Conservation (phyloP, 2,329 filamentous ascomycete species). For the Cercospora zeina region DNA sequence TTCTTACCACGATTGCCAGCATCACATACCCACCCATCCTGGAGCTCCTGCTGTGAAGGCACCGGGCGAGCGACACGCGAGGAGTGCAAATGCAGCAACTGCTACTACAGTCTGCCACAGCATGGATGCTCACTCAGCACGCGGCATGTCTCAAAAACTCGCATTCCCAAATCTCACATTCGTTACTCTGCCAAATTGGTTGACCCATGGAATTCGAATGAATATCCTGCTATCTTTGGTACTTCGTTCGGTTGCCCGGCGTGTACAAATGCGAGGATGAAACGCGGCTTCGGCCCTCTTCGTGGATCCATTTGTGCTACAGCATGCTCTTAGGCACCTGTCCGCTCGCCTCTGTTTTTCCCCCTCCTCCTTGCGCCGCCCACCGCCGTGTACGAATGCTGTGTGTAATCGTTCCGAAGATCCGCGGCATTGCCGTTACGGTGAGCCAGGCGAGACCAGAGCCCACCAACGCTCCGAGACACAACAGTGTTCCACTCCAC, state of each 20-base stretch:
- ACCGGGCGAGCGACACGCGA: constrained; percentile 1
- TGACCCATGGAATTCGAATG: constrained; percentile 5
- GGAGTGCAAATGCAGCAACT: neutral
- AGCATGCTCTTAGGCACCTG: constrained; percentile 22
- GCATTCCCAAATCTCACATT: neutral
- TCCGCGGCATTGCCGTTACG: constrained; percentile 27
- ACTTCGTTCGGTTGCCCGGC: constrained; percentile 24
- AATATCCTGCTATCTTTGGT: constrained; percentile 15
- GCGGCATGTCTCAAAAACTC: constrained; percentile 3
- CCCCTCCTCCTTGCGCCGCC: constrained; percentile 28
- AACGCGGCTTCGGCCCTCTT: constrained; percentile 26
- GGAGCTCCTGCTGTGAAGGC: constrained; percentile 9
- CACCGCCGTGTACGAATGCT: constrained; percentile 20
- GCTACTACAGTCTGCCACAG: constrained; percentile 2
- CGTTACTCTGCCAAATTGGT: constrained; percentile 5
- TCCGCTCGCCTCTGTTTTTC: constrained; percentile 8
- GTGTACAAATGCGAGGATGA: constrained; percentile 27
- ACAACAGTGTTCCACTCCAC: constrained; percentile 20
- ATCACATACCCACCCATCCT: constrained; percentile 13
- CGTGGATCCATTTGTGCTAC: constrained; percentile 26
- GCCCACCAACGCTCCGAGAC: constrained; percentile 7
- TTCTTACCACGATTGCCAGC: neutral
- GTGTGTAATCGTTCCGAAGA: constrained; percentile 25
- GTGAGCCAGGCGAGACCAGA: constrained; percentile 21
- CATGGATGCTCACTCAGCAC: neutral